Conservation (phyloP, 345 rosid species). For the Excoecaria agallocha region DNA sequence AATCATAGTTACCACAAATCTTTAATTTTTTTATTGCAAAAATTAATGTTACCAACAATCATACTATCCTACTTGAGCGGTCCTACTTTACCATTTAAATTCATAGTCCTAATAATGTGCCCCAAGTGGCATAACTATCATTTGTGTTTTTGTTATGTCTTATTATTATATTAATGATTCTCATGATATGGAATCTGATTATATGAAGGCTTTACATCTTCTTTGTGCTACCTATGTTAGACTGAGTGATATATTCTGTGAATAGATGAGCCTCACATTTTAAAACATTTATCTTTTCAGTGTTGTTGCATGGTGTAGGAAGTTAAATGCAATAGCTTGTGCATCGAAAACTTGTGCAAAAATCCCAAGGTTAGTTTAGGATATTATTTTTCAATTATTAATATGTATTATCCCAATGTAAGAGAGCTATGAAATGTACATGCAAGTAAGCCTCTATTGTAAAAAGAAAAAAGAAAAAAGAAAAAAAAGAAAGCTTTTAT, state of each 20-base stretch:
- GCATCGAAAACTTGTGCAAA: conserved; percentile 98
- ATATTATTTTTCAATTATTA: not conserved
- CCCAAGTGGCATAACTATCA: not conserved
- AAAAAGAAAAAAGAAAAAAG: too few species aligned
- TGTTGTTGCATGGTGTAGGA: conserved; percentile 99
- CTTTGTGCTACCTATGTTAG: not conserved
- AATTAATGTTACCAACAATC: not conserved
- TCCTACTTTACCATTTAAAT: not conserved
- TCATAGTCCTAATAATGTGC: not conserved
- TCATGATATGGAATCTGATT: not conserved
- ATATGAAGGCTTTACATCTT: not conserved
- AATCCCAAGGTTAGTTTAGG: conserved; percentile 68
- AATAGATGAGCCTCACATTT: not conserved
- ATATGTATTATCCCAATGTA: not conserved
- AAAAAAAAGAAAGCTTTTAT: not conserved
- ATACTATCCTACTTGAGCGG: not conserved
- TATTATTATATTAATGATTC: not conserved
- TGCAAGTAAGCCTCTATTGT: not conserved
- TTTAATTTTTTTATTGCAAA: too few species aligned
- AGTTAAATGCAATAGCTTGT: conserved; percentile 95
- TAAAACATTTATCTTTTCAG: conserved; percentile 35
- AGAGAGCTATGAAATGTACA: not conserved
- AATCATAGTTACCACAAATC: too few species aligned
- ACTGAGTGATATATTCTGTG: not conserved
- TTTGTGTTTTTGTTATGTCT: not conserved